A percentile compares a stretch with the other conserved stretches of the same genome.
Evolutionary conservation across 139 green algal species (phyloP).

Genomic region (Chlorella ohadii): DNA sequence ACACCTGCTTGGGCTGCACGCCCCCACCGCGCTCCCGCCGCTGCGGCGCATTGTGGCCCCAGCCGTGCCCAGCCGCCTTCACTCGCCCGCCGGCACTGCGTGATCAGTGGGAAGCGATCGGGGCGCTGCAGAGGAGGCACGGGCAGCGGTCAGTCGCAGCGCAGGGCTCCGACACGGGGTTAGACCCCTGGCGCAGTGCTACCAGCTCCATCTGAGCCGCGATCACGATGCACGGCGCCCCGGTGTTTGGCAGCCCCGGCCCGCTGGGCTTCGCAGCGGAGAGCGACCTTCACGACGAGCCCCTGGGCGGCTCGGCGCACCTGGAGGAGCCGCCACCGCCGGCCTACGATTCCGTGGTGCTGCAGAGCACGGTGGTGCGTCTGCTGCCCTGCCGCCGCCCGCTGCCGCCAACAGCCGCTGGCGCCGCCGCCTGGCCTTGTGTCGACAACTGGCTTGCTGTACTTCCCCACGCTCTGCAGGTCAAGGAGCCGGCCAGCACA

Average conservation of each 20-base stretch:
- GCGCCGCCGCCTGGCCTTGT: neutral
- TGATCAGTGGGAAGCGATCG: too few species aligned
- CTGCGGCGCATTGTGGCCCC: too few species aligned
- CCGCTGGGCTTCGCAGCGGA: neutral
- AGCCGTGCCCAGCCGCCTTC: too few species aligned
- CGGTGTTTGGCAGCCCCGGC: neutral
- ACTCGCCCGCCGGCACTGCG: too few species aligned
- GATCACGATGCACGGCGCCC: neutral
- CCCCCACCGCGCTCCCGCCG: too few species aligned
- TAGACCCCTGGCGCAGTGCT: too few species aligned
- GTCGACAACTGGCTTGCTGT: neutral
- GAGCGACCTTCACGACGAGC: neutral
- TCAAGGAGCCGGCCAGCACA: slow-evolving; percentile 23
- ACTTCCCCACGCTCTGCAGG: neutral
- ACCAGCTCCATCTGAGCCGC: too few species aligned
- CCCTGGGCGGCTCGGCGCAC: neutral
- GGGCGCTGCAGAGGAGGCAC: too few species aligned
- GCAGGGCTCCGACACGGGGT: too few species aligned
- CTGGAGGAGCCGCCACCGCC: slow-evolving; percentile 36
- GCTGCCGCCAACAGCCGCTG: neutral
- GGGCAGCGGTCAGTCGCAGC: too few species aligned
- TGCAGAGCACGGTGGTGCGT: slow-evolving; percentile 27
- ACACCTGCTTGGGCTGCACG: too few species aligned
- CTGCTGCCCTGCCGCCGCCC: neutral
- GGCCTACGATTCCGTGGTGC: slow-evolving; percentile 50